Evolutionary conservation across 768 basidiomycete genomes (phyloP), one percentile per base, ranked within the genome.

Genomic region (Auricularia auricula-judae): DNA sequence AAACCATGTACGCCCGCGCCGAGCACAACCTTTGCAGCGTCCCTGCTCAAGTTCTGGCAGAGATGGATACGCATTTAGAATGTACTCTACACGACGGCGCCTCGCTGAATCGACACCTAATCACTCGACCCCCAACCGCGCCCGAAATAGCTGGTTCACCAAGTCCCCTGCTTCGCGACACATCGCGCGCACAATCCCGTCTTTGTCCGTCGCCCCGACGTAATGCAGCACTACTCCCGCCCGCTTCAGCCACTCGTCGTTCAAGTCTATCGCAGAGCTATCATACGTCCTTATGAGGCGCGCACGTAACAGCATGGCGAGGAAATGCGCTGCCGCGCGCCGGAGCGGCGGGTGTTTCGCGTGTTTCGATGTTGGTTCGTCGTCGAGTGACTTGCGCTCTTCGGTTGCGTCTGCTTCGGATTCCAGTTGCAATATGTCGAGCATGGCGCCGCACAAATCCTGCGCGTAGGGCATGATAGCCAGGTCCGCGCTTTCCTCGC

Each of bases 311-410:
- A 93, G 76, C 8, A 87, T 71, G 0, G 85, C 79, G 53, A 96
- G 78, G 72, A 97, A 88, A 68, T 94, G 86, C n/a, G 97, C 71
- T 0, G 91, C 93, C 1, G 91, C 87, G 51, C 96, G 87, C 36
- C 95, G 84, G 3, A 98, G 77, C 1, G 91, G 81, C 1, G 95
- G 91, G 60, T 90, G 80, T 71, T 86, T 91, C 0, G 88, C 67
- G 68, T 86, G 77, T 3, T 75, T 75, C 0, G 82, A 78, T 0
- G 83, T 82, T 10, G 90, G 87, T 42, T 86, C 76, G 1, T 76
- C 70, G 72, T 88, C 86, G 72, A 85, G 44, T 36, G 29, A 64
- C 43, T 16, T 58, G 29, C 23, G 66, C 64, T 64, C 65, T n/a
- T 21, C 63, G 62, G 18, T 68, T 64, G 64, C 68, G 61, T 65